Base-by-base conservation (phyloP, 2,329 filamentous ascomycete genomes). In the Lecanoromycetidae sp. region DNA sequence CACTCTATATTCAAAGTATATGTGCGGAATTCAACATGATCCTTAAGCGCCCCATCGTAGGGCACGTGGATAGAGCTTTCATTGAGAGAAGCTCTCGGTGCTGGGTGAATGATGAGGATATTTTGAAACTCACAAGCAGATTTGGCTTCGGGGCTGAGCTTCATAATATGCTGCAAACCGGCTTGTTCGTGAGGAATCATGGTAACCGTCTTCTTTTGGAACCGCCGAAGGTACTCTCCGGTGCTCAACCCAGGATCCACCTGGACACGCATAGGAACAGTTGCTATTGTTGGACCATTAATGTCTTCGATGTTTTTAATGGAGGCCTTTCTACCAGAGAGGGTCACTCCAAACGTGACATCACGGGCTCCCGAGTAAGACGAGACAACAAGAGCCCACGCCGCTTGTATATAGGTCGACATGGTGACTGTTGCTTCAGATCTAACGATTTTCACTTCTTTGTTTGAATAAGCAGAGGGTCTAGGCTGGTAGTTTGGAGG, bases 21-120 rank as follows among this genome's bases (percentile, higher is more conserved):
- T 4, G 36, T 38, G 13, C 22, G 36, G 35, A 37, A 46, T 38
- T 25, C 36, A 38, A 30, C 2, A 48, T 36, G 10, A 50, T 38
- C 5, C n/a, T n/a, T n/a, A n/a, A n/a, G n/a, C n/a, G n/a, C n/a
- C n/a, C n/a, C n/a, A n/a, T n/a, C n/a, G n/a, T n/a, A n/a, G 38
- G 43, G 35, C 50, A 52, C 12, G 35, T 49, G 42, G 44, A 47
- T 35, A 52, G 49, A 38, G 23, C 25, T 25, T 54, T 48, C 48
- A n/a, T n/a, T n/a, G n/a, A n/a, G n/a, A n/a, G n/a, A n/a, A n/a
- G n/a, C n/a, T n/a, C n/a, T n/a, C n/a, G n/a, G n/a, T n/a, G 56
- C 52, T 27, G 63, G 57, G 7, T 67, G 64, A 13, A 72, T 69
- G 1, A 68, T 66, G 2, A 72, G 58, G 38, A 52, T 15, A 39